Evolutionary conservation across 2,329 filamentous ascomycete species (phyloP).

Genomic region (Atkinsonella texensis): DNA sequence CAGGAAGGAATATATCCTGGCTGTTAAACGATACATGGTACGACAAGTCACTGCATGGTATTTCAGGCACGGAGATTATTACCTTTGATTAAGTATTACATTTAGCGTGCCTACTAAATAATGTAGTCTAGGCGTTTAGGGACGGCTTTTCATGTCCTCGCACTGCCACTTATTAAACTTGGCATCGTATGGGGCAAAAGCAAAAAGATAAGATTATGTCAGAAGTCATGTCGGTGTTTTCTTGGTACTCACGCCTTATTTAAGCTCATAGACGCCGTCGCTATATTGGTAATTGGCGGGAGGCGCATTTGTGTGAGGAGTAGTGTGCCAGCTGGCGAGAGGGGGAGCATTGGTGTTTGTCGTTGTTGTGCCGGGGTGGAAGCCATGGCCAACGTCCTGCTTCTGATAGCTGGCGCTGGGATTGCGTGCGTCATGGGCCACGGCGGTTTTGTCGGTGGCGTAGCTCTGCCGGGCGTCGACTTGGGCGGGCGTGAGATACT

Average conservation of each 20-base stretch:
- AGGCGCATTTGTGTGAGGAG: conserved; percentile 5
- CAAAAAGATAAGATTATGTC: background rate
- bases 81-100: background rate
- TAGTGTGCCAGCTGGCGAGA: background rate
- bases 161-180: background rate
- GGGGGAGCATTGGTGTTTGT: background rate
- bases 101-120: background rate
- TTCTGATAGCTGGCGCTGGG: conserved; percentile 16
- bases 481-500: conserved; percentile 28
- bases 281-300: conserved; percentile 21
- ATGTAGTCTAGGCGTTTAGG: background rate
- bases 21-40: too few relatives aligned
- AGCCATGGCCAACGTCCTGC: conserved; percentile 17
- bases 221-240: background rate
- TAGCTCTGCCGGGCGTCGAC: conserved; percentile 30
- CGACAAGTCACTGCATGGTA: too few relatives aligned
- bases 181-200: background rate
- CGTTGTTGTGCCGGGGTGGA: background rate
- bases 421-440: conserved; percentile 17
- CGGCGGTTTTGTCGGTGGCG: conserved; percentile 24
- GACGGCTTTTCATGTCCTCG: background rate
- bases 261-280: conserved; percentile 25
- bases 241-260: conserved; percentile 7
- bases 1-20: too few relatives aligned
- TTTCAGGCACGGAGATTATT: too few relatives aligned